Evolutionary conservation across 2,329 filamentous ascomycete genomes (phyloP), one percentile per base, ranked within the genome.

Genomic region (Dactylellina sp.): DNA sequence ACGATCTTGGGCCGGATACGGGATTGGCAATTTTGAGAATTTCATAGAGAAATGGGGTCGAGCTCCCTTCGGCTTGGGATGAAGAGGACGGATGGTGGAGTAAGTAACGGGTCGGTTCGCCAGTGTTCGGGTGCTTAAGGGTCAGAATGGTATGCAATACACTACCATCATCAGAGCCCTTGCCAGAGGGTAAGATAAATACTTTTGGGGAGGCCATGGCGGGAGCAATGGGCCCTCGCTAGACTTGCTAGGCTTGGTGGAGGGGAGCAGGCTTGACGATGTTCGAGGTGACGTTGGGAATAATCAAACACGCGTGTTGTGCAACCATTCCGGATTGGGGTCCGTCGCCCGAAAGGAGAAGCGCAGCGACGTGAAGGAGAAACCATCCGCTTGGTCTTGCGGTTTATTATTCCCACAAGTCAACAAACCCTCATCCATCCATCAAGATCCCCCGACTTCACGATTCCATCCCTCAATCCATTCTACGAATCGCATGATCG

Each of bases 161-260:
- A 14, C 50, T 22, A 14, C 22, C 25, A 11, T 82, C 84, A 12
- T 60, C 59, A 5, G 14, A 37, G 28, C 28, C 64, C 25, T 42
- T 35, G 75, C 83, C 81, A n/a, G 82, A 83, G 12, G 88, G 89
- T 4, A 90, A 81, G 66, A 90, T 84, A 79, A 90, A 88, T 52
- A 90, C 79, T 61, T 52, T 60, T 9, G 76, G 76, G 16, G 70
- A 22, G 39, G 72, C 47, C 68, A 74, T 77, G 12, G 24, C 32
- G 42, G 32, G 42, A 11, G 24, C 35, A 55, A 32, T 32, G 22
- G n/a, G 18, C 42, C 35, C n/a, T 37, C 28, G 42, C 11, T 32
- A 9, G 28, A 32, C 28, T 16, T 14, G 22, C 32, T 14, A n/a
- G n/a, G n/a, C n/a, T n/a, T n/a, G 49, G 20, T 18, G 37, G 25